These are phyloP conservation scores for Xerocomus amazonicus DNA, from an alignment of 1,284 basidiomycete species.

Conservation along the genomic window DNA sequence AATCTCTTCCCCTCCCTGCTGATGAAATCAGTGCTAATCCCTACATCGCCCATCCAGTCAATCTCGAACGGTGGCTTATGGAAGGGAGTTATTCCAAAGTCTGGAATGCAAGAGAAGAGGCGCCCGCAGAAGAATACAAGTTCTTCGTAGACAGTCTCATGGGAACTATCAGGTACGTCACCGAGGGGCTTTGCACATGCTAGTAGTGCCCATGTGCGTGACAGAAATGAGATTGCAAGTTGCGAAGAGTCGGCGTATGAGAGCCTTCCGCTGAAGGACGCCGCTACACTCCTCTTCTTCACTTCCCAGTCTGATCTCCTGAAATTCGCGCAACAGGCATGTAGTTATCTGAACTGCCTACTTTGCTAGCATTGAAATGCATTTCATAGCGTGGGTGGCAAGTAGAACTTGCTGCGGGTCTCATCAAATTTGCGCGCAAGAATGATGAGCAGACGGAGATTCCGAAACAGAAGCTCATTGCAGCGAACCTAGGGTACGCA, in stretches of 20 bases:
- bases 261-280: constrained; percentile 83
- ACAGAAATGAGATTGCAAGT: constrained; percentile 88
- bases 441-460: constrained; percentile 77
- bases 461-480: constrained; percentile 77
- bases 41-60: constrained; percentile 83
- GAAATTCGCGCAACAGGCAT: constrained; percentile 72
- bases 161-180: constrained; percentile 79
- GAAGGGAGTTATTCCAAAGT: constrained; percentile 98
- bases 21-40: constrained; percentile 72
- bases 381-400: constrained; percentile 64
- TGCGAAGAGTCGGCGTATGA: constrained; percentile 91
- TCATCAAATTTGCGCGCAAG: constrained; percentile 65
- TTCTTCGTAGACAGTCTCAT: constrained; percentile 89
- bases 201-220: constrained; percentile 1
- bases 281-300: constrained; percentile 87
- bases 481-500: constrained; percentile 72
- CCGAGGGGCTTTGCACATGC: not conserved
- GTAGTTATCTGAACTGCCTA: constrained; percentile 13
- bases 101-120: constrained; percentile 90
- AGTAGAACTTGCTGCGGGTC: constrained; percentile 57
- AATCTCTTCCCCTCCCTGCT: constrained; percentile 80
- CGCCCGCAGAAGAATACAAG: constrained; percentile 83
- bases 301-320: constrained; percentile 72
- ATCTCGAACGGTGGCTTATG: constrained; percentile 97
- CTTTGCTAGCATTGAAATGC: not conserved